Conservation (phyloP, 495 filamentous ascomycete genomes). For the Aspergillus leporis region DNA sequence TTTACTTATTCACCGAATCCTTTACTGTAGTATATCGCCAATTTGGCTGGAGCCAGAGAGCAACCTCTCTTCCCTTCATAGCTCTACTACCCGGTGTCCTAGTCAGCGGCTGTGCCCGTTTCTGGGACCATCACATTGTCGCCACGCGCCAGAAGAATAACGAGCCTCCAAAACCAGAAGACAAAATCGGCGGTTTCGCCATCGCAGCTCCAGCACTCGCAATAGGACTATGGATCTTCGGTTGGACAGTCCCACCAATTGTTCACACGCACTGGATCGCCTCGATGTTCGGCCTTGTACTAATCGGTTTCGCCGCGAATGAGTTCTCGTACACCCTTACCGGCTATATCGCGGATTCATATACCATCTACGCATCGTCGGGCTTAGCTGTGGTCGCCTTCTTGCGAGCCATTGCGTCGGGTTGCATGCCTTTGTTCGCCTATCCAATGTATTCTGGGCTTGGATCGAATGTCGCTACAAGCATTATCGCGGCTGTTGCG, state of each 20-base stretch:
- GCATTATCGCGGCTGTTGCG: constrained; percentile 40
- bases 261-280: constrained; percentile 35
- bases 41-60: constrained; percentile 29
- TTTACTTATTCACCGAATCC: constrained; percentile 40
- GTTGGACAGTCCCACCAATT: constrained; percentile 44
- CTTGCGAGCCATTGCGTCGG: constrained; percentile 37
- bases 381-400: constrained; percentile 43
- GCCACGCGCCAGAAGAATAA: constrained; percentile 15
- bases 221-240: constrained; percentile 43
- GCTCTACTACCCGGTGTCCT: constrained; percentile 35
- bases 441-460: constrained; percentile 38
- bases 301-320: constrained; percentile 46
- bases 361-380: constrained; percentile 42
- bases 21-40: constrained; percentile 35
- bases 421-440: constrained; percentile 43
- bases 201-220: constrained; percentile 42
- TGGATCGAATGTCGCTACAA: constrained; percentile 38
- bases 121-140: constrained; percentile 30
- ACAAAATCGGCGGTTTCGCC: constrained; percentile 44
- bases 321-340: constrained; percentile 45
- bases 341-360: constrained; percentile 50
- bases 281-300: constrained; percentile 31
- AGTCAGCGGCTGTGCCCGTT: constrained; percentile 31
- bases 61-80: constrained; percentile 41
- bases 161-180: constrained; percentile 30